These are phyloP conservation scores for Dysphania ambrosioides DNA, from an alignment of 148 eudicot species.

Conservation along the genomic window DNA sequence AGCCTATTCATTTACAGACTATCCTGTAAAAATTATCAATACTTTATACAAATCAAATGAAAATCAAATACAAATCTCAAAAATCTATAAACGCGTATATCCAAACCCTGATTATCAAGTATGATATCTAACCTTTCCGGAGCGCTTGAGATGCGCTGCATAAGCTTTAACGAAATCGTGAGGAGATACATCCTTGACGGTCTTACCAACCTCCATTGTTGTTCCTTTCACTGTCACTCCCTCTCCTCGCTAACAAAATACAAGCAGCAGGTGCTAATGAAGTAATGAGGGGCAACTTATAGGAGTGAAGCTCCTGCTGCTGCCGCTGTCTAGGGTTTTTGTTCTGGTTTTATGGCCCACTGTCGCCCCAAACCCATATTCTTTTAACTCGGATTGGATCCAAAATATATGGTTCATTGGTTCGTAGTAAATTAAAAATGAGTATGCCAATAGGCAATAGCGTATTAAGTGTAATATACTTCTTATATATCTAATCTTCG, in stretches of 20 bases:
- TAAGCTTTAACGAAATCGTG: conserved; percentile 36
- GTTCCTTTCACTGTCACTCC: neutral
- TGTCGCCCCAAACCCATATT: too few relatives aligned
- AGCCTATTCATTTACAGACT: too few relatives aligned
- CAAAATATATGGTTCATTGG: too few relatives aligned
- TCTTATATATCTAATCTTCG: too few relatives aligned
- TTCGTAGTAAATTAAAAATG: too few relatives aligned
- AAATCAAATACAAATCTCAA: too few relatives aligned
- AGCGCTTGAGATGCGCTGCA: conserved; percentile 32
- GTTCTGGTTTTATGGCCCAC: too few relatives aligned
- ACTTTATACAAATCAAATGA: too few relatives aligned
- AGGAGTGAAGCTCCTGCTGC: neutral
- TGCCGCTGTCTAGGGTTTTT: neutral
- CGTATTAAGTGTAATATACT: too few relatives aligned
- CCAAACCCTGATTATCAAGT: neutral
- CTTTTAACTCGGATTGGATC: too few relatives aligned
- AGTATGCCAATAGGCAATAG: too few relatives aligned
- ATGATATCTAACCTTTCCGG: conserved; percentile 25
- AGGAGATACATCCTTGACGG: conserved; percentile 30
- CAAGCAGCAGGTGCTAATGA: neutral
- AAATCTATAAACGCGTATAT: neutral
- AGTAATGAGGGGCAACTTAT: neutral
- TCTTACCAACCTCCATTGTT: conserved; percentile 15
- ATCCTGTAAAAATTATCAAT: too few relatives aligned
- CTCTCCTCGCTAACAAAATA: neutral